Base-by-base conservation (phyloP, 371 early-diverging fungal genomes). In the Syncephalastrum monosporum region DNA sequence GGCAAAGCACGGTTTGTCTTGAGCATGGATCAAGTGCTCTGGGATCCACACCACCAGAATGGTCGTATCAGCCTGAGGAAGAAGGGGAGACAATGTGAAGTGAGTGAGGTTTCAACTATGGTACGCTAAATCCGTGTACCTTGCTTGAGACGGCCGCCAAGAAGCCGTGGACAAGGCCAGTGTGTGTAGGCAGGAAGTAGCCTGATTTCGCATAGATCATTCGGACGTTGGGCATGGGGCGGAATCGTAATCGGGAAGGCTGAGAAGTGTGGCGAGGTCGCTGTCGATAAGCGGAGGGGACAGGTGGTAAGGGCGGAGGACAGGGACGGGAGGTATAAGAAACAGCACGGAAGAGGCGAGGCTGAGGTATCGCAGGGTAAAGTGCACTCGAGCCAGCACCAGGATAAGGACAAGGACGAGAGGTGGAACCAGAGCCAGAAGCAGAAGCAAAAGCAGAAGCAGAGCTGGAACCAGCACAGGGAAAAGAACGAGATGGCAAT, bases 121-220 rank as follows among this genome's bases (percentile, higher is more conserved):
- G 50, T 23, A 21, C 21, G 29, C 7, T 29, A 1, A 6, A 4
- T 29, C 3, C 3, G 1, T 29, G 6, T 6, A 29, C 29, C 19
- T 53, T 44, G 5, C 44, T 47, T 4, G 63, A 62, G 19, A 56
- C 53, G 24, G 60, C 53, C 2, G 65, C 27, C 45, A 64, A 61
- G 43, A 71, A 73, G 6, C 77, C 76, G 50, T 72, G 76, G 25
- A 62, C 63, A n/a, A 50, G 46, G 8, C 42, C 38, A 47, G n/a
- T 15, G 15, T 45, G 50, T 62, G 16, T 57, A 44, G 15, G 44
- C 49, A 38, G 63, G 41, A 48, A 72, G 33, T 73, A 77, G 2
- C 71, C 77, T 7, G 74, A 73, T 47, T 77, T 77, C 19, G 74
- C 56, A 56, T 77, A 77, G 12, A 77, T 65, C 15, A 77, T 44